Conservation (phyloP, 768 basidiomycete species). For the Mycena leptocephala region DNA sequence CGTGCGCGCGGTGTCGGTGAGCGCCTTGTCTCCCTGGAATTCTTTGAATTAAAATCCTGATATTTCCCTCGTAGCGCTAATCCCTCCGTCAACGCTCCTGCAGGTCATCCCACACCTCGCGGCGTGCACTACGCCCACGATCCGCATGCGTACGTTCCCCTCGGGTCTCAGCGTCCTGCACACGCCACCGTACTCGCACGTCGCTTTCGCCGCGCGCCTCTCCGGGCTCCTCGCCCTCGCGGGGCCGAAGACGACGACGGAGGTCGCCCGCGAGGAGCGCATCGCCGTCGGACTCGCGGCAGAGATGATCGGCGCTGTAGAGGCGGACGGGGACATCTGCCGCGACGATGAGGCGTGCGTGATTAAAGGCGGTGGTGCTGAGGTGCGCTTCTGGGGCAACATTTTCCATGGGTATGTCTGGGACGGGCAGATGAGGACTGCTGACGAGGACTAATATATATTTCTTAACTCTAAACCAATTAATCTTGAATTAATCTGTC, state of each 20-base stretch:
- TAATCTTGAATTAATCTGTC: too few relatives aligned
- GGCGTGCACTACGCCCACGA: constrained; percentile 74
- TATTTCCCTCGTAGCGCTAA: constrained; percentile 71
- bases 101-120: constrained; percentile 81
- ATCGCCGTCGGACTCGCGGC: constrained; percentile 81
- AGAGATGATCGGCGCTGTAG: constrained; percentile 86
- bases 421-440: constrained; percentile 72
- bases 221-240: constrained; percentile 65
- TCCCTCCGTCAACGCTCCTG: constrained; percentile 92
- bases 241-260: constrained; percentile 73
- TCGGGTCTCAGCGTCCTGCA: constrained; percentile 89
- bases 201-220: constrained; percentile 80
- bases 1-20: constrained; percentile 92
- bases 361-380: constrained; percentile 64
- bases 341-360: constrained; percentile 76
- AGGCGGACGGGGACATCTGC: constrained; percentile 79
- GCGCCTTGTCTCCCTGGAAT: constrained; percentile 38
- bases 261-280: constrained; percentile 81
- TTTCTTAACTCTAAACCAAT: too few relatives aligned
- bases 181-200: constrained; percentile 81
- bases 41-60: too few relatives aligned
- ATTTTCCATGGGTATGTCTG: constrained; percentile 78
- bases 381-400: constrained; percentile 84
- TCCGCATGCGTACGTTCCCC: constrained; percentile 77
- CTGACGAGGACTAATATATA: too few relatives aligned